phyloP scores from a whole-genome alignment of 1,284 basidiomycete species.

The Papiliotrema fonsecae region DNA sequence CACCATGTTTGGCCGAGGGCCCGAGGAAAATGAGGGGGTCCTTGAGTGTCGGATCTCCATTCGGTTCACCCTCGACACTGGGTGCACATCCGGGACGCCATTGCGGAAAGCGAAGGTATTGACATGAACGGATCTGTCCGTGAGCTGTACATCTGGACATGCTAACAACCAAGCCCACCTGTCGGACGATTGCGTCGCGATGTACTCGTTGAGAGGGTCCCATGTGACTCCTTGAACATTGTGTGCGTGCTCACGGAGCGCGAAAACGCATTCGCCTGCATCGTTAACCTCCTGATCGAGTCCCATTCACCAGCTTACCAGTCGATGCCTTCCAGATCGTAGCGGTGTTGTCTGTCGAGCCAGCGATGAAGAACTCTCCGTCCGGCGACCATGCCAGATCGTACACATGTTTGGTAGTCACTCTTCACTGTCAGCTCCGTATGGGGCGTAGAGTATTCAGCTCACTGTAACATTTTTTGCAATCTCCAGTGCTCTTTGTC shows the following conservation, averaged over 20 bases:
- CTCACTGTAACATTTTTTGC: conserved; percentile 76
- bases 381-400: conserved; percentile 96
- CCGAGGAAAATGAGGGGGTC: conserved; percentile 44
- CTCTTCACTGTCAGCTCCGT: conserved; percentile 24
- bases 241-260: conserved; percentile 69
- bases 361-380: conserved; percentile 87
- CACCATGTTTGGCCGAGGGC: conserved; percentile 55
- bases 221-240: conserved; percentile 96
- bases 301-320: conserved; percentile 21
- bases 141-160: conserved; percentile 7
- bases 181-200: conserved; percentile 91
- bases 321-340: conserved; percentile 45
- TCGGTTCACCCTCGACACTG: conserved; percentile 41
- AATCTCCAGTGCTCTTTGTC: conserved; percentile 97
- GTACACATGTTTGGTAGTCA: conserved; percentile 88
- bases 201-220: conserved; percentile 91
- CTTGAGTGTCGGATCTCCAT: conserved; percentile 48
- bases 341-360: conserved; percentile 93
- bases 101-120: conserved; percentile 72
- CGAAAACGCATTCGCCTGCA: conserved; percentile 44
- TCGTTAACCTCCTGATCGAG: conserved; percentile 8
- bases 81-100: conserved; percentile 74
- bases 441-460: not conserved
- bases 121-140: conserved; percentile 67
- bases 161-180: conserved; percentile 49